Percentiles rank a stretch among this genome's conserved stretches.
These are phyloP conservation scores for Phytophthora megakarya DNA, from an alignment of 352 stramenopile genomes.

Conservation along the genomic window DNA sequence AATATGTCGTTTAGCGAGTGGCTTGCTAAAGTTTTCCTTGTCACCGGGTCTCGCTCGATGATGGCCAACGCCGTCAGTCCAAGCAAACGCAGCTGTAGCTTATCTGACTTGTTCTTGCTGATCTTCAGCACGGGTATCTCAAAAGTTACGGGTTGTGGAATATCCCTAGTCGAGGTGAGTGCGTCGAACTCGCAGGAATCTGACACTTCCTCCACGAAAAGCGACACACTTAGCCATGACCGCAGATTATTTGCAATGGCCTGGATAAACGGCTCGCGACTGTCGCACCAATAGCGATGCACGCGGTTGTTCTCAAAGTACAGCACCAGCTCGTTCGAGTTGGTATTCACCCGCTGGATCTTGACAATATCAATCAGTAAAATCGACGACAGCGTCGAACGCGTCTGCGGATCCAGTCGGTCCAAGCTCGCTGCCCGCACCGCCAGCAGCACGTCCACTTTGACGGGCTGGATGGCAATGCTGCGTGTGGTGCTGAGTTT, in stretches of 20 bases:
- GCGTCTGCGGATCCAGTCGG: constrained; percentile 66
- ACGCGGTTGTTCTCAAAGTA: constrained; percentile 90
- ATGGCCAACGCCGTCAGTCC: constrained; percentile 72
- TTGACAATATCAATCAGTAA: constrained; percentile 90
- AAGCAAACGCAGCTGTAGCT: constrained; percentile 74
- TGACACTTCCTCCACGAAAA: constrained; percentile 85
- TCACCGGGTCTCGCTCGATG: constrained; percentile 77
- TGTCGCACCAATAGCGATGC: constrained; percentile 88
- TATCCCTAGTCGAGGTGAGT: constrained; percentile 75
- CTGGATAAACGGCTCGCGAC: constrained; percentile 87
- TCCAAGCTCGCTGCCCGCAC: constrained; percentile 82
- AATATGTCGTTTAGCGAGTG: constrained; percentile 83
- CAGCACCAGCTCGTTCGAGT: constrained; percentile 81
- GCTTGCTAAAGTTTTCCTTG: constrained; percentile 65
- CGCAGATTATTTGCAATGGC: constrained; percentile 87
- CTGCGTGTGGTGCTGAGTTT: constrained; percentile 86
- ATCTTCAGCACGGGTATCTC: constrained; percentile 88
- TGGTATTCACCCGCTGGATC: constrained; percentile 84
- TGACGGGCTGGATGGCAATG: constrained; percentile 66
- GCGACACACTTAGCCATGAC: constrained; percentile 80
- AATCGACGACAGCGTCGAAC: constrained; percentile 78
- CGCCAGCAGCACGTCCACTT: constrained; percentile 72
- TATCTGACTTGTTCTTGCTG: constrained; percentile 77
- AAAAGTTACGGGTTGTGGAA: constrained; percentile 80
- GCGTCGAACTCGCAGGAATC: constrained; percentile 87